Evolutionary conservation across 805 yeast species (phyloP), one percentile per base, ranked within the genome.

Genomic region (Tanozyma kutaoensis): DNA sequence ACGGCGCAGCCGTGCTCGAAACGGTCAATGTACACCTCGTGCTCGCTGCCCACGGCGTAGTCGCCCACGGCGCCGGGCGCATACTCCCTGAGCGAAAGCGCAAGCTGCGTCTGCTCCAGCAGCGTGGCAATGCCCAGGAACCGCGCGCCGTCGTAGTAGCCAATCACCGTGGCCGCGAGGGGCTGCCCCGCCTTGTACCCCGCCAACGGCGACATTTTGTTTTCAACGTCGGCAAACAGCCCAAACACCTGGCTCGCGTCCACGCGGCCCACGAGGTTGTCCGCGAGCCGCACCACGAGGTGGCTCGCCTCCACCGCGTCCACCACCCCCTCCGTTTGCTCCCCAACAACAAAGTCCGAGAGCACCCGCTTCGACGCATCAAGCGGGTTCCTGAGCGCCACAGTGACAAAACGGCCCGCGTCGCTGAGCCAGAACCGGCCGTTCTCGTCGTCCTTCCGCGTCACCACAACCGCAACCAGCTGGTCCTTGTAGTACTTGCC

Each of bases 231-330:
- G 2, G 55, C 50, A 33, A 15, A 5, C 5, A 5, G 4, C 5
- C 9, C 21, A 20, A n/a, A 10, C 21, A 20, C 21, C 50, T 84
- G 79, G 12, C 85, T 67, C 12, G 76, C 60, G 40, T 82, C 93
- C 32, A 86, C 53, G 46, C 93, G 69, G 21, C 93, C 96, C 40
- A 70, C 78, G 34, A 73, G 58, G 44, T 78, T 75, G 33, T 77
- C 91, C 28, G 91, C 85, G 24, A 85, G 57, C 26, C 66, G 66
- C 12, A 86, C 78, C 40, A 75, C 74, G 38, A 86, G 55, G 52
- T 81, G 91, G 5, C 81, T 71, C 18, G 68, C 71, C 45, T 78
- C 80, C 20, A 80, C 65, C 1, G 75, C 56, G 26, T 65, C 73
- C 29, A 86, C 53, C 12, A 46, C 43, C 22, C 76, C 88, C 33